Percentiles rank a stretch among this genome's conserved stretches.
Evolutionary conservation across 2,329 filamentous ascomycete species (phyloP).

Genomic region (Paraphoma sp.): DNA sequence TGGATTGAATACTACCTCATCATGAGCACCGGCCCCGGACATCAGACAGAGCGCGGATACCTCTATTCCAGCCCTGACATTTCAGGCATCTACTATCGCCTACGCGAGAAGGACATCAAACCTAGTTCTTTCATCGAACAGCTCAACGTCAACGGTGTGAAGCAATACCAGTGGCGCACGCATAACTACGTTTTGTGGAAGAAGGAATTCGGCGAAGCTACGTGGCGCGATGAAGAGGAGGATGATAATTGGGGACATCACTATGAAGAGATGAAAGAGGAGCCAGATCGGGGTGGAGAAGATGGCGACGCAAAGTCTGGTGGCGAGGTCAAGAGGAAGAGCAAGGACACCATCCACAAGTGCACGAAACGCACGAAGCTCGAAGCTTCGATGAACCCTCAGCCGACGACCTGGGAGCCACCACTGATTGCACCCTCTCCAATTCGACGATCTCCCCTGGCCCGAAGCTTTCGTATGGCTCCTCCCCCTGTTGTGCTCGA

Average conservation of each 20-base stretch:
- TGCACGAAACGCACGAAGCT: neutral
- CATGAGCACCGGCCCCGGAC: neutral
- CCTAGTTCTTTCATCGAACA: neutral
- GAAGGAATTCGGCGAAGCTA: neutral
- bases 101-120: neutral
- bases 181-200: neutral
- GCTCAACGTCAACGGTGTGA: neutral
- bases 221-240: neutral
- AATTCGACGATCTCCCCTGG: too few relatives aligned
- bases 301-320: neutral
- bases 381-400: neutral
- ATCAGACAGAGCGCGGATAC: neutral
- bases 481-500: too few relatives aligned
- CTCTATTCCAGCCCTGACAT: neutral
- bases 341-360: neutral
- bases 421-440: too few relatives aligned
- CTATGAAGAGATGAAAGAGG: neutral
- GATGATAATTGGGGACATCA: neutral
- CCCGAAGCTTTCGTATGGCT: too few relatives aligned
- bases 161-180: neutral
- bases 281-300: neutral
- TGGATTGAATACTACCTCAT: neutral
- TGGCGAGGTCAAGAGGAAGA: neutral
- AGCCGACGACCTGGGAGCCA: too few relatives aligned
- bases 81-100: neutral